Evolutionary conservation across 1,284 basidiomycete species (phyloP).

Genomic region (Wolfiporia cocos): DNA sequence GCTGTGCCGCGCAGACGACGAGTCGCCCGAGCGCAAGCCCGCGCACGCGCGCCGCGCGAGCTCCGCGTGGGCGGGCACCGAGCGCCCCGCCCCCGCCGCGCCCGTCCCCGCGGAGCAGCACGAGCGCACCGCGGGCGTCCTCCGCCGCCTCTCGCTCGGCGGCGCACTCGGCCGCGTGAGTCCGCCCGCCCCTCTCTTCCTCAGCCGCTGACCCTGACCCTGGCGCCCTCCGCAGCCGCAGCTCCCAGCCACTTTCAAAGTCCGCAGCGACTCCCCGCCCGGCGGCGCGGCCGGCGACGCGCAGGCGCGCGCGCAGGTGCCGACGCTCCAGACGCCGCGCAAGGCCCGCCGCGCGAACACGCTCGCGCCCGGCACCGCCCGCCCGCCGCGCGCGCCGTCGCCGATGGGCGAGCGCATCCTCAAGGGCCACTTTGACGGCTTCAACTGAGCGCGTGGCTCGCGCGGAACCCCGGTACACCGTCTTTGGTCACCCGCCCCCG

Average conservation of each 20-base stretch:
- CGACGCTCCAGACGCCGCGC: constrained; percentile 16
- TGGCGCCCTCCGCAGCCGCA: constrained; percentile 13
- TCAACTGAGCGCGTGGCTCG: constrained; percentile 59
- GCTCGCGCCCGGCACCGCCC: constrained; percentile 34
- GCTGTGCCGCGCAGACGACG: constrained; percentile 25
- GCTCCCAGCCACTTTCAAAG: constrained; percentile 11
- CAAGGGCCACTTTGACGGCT: constrained; percentile 79
- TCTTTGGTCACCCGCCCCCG: no score
- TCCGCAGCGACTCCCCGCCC: constrained; percentile 15
- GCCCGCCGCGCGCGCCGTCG: constrained; percentile 64
- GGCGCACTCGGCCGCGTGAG: constrained; percentile 49
- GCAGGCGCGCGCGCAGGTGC: not conserved
- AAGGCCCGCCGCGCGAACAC: constrained; percentile 58
- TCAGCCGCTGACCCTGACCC: not conserved
- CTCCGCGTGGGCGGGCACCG: constrained; percentile 32
- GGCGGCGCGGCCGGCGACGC: constrained; percentile 10
- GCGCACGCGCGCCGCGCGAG: constrained; percentile 29
- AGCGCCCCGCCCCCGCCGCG: constrained; percentile 36
- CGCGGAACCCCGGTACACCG: no score
- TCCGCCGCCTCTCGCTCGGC: constrained; percentile 68
- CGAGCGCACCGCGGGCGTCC: constrained; percentile 59
- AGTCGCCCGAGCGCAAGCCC: constrained; percentile 29
- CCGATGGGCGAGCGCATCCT: constrained; percentile 82
- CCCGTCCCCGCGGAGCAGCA: constrained; percentile 39
- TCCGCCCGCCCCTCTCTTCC: constrained; percentile 7